Conservation (phyloP, 495 filamentous ascomycete genomes). For the Podospora australis region DNA sequence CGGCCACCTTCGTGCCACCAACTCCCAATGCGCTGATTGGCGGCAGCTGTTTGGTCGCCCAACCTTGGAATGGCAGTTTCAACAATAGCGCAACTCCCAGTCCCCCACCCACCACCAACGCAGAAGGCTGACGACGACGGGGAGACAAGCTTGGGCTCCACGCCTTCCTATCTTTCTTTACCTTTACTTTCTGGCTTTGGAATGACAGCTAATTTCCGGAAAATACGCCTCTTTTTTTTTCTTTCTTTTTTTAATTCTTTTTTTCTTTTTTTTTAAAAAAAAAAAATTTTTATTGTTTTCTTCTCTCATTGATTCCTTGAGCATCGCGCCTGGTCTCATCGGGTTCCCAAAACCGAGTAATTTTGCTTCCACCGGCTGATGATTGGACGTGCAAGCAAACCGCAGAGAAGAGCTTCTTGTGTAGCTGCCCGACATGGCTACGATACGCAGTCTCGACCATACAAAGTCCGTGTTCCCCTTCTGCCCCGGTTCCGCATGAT, state of each 20-base stretch:
- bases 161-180: background rate
- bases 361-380: too few species aligned
- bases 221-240: background rate
- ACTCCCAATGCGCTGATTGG: constrained; percentile 7
- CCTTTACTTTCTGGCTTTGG: background rate
- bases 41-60: background rate
- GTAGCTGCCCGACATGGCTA: constrained; percentile 35
- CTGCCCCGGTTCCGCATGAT: background rate
- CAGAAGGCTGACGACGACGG: constrained; percentile 21
- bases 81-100: constrained; percentile 10
- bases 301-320: too few species aligned
- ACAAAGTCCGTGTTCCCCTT: constrained; percentile 33
- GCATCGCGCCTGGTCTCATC: too few species aligned
- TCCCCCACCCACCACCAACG: too few species aligned
- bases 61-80: background rate
- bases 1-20: background rate
- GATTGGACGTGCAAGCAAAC: too few species aligned
- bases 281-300: too few species aligned
- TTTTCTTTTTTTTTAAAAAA: too few species aligned
- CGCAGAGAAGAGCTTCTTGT: too few species aligned
- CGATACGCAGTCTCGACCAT: constrained; percentile 42
- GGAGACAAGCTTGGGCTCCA: constrained; percentile 12
- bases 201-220: constrained; percentile 3
- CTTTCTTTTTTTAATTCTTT: background rate
- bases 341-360: too few species aligned